Evolutionary conservation across 192 early-diverging fungal species (phyloP).

Genomic region (Coemansia sp.): DNA sequence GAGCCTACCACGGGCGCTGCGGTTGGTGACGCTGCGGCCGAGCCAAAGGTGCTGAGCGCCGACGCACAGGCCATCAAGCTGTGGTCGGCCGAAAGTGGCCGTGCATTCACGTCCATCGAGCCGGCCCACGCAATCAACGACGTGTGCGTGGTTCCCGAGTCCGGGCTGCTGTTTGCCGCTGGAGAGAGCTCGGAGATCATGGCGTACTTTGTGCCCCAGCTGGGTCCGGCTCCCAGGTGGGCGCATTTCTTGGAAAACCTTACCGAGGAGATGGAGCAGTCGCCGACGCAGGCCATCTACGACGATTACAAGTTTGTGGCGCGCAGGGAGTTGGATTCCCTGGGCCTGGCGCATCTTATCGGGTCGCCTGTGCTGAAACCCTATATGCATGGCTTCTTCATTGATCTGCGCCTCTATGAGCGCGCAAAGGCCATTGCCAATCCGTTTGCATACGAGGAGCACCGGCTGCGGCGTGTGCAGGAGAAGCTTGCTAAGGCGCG

Average conservation of each 20-base stretch:
- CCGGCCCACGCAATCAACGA: slow-evolving; percentile 93
- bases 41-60: slow-evolving; percentile 78
- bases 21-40: slow-evolving; percentile 37
- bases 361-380: slow-evolving; percentile 91
- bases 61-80: slow-evolving; percentile 93
- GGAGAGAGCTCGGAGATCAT: slow-evolving; percentile 94
- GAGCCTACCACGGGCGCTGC: slow-evolving; percentile 37
- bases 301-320: slow-evolving; percentile 99
- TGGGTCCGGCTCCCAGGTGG: slow-evolving; percentile 93
- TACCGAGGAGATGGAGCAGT: slow-evolving; percentile 92
- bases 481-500: slow-evolving; percentile 84
- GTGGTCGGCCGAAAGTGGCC: slow-evolving; percentile 85
- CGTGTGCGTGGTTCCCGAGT: slow-evolving; percentile 75
- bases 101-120: slow-evolving; percentile 89
- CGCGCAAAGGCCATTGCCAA: slow-evolving; percentile 94
- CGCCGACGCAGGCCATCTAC: slow-evolving; percentile 80
- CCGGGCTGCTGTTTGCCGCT: slow-evolving; percentile 87
- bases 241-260: slow-evolving; percentile 94
- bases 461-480: slow-evolving; percentile 74
- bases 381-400: slow-evolving; percentile 99
- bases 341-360: slow-evolving; percentile 89
- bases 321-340: slow-evolving; percentile 78
- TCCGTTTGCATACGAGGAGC: slow-evolving; percentile 95
- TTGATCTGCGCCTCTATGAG: slow-evolving; percentile 94
- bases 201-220: slow-evolving; percentile 86